These are phyloP conservation scores for Albatrellus sp. DNA, from an alignment of 1,284 basidiomycete genomes.

Conservation along the genomic window DNA sequence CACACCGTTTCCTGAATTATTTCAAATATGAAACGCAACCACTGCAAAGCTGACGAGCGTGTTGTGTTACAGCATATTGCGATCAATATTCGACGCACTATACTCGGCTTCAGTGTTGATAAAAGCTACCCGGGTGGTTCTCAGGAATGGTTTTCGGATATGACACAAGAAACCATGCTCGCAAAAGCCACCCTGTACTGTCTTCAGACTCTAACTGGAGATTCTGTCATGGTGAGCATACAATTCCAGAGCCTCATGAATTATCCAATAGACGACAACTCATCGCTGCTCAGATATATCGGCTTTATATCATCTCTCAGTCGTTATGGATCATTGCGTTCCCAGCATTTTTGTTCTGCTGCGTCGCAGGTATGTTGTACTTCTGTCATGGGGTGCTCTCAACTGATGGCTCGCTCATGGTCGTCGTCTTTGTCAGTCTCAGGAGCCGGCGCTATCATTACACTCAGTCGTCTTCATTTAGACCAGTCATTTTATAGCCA, in stretches of 20 bases:
- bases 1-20: neutral
- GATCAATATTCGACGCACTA: conserved; percentile 13
- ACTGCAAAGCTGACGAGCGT: too few relatives aligned
- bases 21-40: too few relatives aligned
- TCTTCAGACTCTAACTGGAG: conserved; percentile 22
- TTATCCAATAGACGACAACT: too few relatives aligned
- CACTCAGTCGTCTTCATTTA: conserved; percentile 1
- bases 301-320: conserved; percentile 2
- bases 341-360: conserved; percentile 16
- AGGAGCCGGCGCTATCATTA: neutral
- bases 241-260: neutral
- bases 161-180: conserved; percentile 18
- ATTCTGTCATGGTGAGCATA: conserved; percentile 19
- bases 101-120: conserved; percentile 12
- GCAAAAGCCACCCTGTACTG: conserved; percentile 18
- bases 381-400: neutral
- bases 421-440: too few relatives aligned
- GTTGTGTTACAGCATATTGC: conserved; percentile 13
- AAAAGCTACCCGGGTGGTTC: conserved; percentile 5
- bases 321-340: conserved; percentile 7
- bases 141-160: conserved; percentile 14
- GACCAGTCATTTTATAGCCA: too few relatives aligned
- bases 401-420: too few relatives aligned
- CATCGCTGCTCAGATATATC: too few relatives aligned
- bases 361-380: conserved; percentile 11